phyloP scores from a whole-genome alignment of 2,329 filamentous ascomycete species.

The Mariannaea elegans region DNA sequence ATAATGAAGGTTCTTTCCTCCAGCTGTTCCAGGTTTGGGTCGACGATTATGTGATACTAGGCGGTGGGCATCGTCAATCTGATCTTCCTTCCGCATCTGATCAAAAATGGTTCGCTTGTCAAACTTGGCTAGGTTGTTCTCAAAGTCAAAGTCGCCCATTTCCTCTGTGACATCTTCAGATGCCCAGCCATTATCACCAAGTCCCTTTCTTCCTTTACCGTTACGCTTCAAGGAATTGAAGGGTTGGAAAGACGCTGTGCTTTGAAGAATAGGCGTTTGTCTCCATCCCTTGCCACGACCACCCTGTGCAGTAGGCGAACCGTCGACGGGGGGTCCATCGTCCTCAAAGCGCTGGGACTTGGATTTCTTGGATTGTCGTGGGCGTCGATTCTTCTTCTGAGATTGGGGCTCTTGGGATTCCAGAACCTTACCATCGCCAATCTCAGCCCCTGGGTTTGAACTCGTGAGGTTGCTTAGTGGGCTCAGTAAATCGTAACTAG shows the following conservation, averaged over 20 bases:
- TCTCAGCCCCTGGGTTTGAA: slow-evolving; percentile 24
- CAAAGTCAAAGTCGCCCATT: slow-evolving; percentile 94
- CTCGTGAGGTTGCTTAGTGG: slow-evolving; percentile 41
- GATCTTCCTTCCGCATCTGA: slow-evolving; percentile 88
- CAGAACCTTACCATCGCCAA: slow-evolving; percentile 28
- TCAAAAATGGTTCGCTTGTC: slow-evolving; percentile 93
- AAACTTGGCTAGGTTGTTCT: slow-evolving; percentile 88
- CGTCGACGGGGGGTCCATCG: slow-evolving; percentile 36
- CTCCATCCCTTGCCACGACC: slow-evolving; percentile 64
- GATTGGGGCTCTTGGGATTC: slow-evolving; percentile 35
- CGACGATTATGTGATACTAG: slow-evolving; percentile 87
- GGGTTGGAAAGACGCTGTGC: slow-evolving; percentile 69
- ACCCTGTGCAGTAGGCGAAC: slow-evolving; percentile 36
- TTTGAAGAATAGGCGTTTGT: slow-evolving; percentile 68
- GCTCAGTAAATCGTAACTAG: slow-evolving; percentile 38
- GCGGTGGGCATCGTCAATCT: slow-evolving; percentile 88
- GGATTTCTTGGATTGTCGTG: slow-evolving; percentile 45
- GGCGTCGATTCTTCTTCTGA: slow-evolving; percentile 45
- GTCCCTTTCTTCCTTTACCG: slow-evolving; percentile 54
- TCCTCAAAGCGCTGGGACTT: slow-evolving; percentile 41
- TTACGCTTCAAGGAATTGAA: slow-evolving; percentile 69
- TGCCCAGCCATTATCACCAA: slow-evolving; percentile 83
- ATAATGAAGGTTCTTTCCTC: slow-evolving; percentile 90
- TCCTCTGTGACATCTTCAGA: slow-evolving; percentile 97
- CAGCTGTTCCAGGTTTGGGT: slow-evolving; percentile 73